Percentiles rank a stretch among this genome's conserved stretches.
phyloP scores from a whole-genome alignment of 2,329 filamentous ascomycete genomes.

The Bertia moriformis region DNA sequence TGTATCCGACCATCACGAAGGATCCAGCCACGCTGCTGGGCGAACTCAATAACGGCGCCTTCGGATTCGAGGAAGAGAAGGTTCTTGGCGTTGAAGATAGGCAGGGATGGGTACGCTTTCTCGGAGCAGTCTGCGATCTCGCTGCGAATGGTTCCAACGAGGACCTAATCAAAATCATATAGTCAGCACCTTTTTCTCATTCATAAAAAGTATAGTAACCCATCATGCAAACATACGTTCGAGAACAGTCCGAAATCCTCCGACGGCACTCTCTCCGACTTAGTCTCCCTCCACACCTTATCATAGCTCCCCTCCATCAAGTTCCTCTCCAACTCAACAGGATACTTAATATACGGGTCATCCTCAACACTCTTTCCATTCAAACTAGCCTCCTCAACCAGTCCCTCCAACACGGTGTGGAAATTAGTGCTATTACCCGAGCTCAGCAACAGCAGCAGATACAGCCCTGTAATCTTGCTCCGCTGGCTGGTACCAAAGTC shows the following conservation, averaged over 20 bases:
- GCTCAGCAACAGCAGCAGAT: conserved; percentile 48
- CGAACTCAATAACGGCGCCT: conserved; percentile 53
- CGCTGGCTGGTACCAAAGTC: not conserved
- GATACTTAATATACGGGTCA: conserved; percentile 53
- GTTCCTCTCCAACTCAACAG: conserved; percentile 52
- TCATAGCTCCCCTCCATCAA: conserved; percentile 63
- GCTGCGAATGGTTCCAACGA: conserved; percentile 31
- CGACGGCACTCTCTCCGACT: conserved; percentile 49
- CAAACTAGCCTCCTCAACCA: conserved; percentile 34
- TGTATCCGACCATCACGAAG: conserved; percentile 55
- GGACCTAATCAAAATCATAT: no score
- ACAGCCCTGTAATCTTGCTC: conserved; percentile 54
- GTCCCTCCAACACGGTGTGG: conserved; percentile 51
- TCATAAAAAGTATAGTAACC: no score
- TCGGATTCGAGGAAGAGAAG: conserved; percentile 58
- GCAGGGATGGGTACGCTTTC: conserved; percentile 54
- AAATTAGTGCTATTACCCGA: conserved; percentile 56
- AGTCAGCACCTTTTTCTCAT: no score
- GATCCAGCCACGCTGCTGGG: conserved; percentile 43
- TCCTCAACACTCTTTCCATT: conserved; percentile 24
- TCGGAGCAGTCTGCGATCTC: conserved; percentile 60
- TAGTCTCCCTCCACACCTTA: conserved; percentile 56
- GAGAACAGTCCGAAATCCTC: conserved; percentile 58
- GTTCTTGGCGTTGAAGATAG: conserved; percentile 55
- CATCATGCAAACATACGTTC: conserved; percentile 37